Base-by-base conservation (phyloP, 2,329 filamentous ascomycete species). In the Talaromyces verruculosus region DNA sequence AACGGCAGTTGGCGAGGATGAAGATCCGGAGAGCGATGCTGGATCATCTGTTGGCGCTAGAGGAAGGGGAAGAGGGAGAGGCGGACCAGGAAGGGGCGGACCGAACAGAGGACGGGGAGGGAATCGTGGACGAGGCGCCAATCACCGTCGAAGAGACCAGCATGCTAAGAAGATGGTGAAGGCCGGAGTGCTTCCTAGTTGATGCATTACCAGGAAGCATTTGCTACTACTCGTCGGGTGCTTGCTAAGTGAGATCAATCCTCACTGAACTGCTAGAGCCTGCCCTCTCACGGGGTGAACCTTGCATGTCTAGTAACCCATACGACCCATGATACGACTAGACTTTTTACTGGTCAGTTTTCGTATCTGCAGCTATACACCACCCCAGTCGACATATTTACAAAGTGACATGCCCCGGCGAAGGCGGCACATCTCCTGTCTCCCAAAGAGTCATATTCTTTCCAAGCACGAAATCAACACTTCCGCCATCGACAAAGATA, bases 131-230 rank as follows among this genome's bases (percentile, higher is more conserved):
- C 82, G 87, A 63, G 84, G 85, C 2, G 93, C 92, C 37, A 97
- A 97, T 74, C 93, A 97, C 75, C 95, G 92, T 76, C 87, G 93
- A 30, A 85, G 92, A 60, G 91, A 96, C 74, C 84, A 86, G 71
- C 78, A 86, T 66, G 86, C 85, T 55, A 85, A 79, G 74, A 88
- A 88, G 76, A 85, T 88, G 80, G 85, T 86, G 2, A 80, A 85
- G 68, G 86, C 82, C 61, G 85, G 85, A 30, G 73, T 75, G 5
- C 68, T 79, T 71, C 75, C 73, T 59, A 75, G 72, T 62, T 47
- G 22, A 37, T 57, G 3, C 4, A 37, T 15, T 37, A 25, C 19
- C 1, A 57, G 10, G 7, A 8, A 19, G 51, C 15, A 3, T 55
- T 55, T 55, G 30, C n/a, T 35, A 55, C 15, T 8, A 7, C 15